A percentile compares a stretch with the other conserved stretches of the same genome.
These are phyloP conservation scores for Fusarium sp. DNA, from an alignment of 2,329 filamentous ascomycete genomes.

Conservation along the genomic window DNA sequence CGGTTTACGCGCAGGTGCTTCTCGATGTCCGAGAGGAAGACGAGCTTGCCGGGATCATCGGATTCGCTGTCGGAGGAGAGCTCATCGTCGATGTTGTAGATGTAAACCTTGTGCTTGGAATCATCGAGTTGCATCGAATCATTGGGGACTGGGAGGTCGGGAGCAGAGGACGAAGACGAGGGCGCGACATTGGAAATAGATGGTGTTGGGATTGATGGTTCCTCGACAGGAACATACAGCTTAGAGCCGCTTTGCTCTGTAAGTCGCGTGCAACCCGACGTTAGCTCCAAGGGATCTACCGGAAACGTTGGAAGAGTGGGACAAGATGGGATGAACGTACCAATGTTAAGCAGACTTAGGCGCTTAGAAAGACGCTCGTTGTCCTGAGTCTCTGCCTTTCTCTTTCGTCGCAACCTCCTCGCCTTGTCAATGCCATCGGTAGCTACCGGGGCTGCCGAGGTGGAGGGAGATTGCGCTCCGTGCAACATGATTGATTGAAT, in stretches of 20 bases:
- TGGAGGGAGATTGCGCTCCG: slow-evolving; percentile 46
- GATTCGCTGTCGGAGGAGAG: slow-evolving; percentile 62
- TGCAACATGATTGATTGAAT: slow-evolving; percentile 47
- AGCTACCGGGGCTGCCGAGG: slow-evolving; percentile 31
- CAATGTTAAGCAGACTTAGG: slow-evolving; percentile 80
- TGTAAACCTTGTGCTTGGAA: slow-evolving; percentile 85
- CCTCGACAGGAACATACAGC: slow-evolving; percentile 71
- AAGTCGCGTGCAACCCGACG: slow-evolving; percentile 3
- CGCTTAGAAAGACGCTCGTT: slow-evolving; percentile 83
- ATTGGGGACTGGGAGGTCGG: slow-evolving; percentile 45
- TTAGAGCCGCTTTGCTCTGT: slow-evolving; percentile 68
- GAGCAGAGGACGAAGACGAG: slow-evolving; percentile 26
- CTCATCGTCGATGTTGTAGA: slow-evolving; percentile 89
- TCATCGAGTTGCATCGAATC: slow-evolving; percentile 87
- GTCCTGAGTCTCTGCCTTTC: slow-evolving; percentile 66
- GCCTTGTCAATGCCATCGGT: slow-evolving; percentile 33
- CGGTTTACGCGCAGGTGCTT: slow-evolving; percentile 78
- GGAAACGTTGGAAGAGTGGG: slow-evolving; percentile 2
- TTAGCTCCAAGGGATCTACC: slow-evolving; percentile 2
- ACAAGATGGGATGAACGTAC: slow-evolving; percentile 56
- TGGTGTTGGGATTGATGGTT: slow-evolving; percentile 42
- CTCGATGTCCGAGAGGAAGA: slow-evolving; percentile 87
- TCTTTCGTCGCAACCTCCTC: slow-evolving; percentile 55
- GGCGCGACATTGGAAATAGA: slow-evolving; percentile 33
- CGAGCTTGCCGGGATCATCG: slow-evolving; percentile 65